Evolutionary conservation across 177 flowering plant genomes (phyloP).

Genomic region (Vitis hybrid): DNA sequence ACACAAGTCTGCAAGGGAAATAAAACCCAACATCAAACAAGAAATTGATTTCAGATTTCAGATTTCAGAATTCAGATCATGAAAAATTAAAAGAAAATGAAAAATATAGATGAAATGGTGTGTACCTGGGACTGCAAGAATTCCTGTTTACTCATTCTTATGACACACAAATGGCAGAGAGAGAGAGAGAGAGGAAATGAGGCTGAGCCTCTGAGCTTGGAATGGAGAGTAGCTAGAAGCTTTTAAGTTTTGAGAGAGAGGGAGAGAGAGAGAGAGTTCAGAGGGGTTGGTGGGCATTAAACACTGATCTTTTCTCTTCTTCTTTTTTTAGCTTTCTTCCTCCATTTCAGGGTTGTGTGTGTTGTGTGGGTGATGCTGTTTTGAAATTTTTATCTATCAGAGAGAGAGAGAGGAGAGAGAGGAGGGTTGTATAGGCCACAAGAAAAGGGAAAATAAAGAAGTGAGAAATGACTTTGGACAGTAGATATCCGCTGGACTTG

Average conservation of each 20-base stretch:
- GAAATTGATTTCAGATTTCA: background rate
- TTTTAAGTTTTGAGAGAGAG: background rate
- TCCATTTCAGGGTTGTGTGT: conserved; percentile 10
- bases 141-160: conserved; percentile 41
- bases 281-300: conserved; percentile 5
- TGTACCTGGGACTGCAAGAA: conserved; percentile 41
- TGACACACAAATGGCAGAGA: background rate
- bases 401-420: conserved; percentile 11
- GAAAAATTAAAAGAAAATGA: background rate
- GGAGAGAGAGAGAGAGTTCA: background rate
- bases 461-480: no score
- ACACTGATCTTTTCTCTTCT: background rate
- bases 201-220: background rate
- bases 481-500: no score
- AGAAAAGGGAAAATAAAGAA: no score
- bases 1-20: conserved; percentile 43
- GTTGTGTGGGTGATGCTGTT: background rate
- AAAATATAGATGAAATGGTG: background rate
- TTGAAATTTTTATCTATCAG: background rate
- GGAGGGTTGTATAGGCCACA: background rate
- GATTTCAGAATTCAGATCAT: background rate
- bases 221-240: background rate
- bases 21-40: background rate
- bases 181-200: conserved; percentile 11
- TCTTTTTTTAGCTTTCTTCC: conserved; percentile 4